Conservation (phyloP, 1,139 yeast genomes). For the Zhuliangozyma parablackwelliae region DNA sequence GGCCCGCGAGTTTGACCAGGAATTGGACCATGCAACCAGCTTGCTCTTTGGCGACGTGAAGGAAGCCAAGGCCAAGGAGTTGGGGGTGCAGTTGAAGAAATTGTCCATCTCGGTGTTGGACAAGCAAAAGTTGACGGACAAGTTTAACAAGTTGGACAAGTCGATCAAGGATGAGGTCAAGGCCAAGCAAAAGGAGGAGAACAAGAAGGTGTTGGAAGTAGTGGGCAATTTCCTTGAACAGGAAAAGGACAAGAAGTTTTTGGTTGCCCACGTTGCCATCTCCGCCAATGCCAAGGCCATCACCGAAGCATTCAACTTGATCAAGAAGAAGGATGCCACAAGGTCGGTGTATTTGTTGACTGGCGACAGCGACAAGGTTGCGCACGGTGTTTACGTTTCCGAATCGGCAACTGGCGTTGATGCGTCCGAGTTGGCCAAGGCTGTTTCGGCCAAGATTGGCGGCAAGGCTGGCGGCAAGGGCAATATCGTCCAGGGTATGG, state of each 20-base stretch:
- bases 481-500: slow-evolving; percentile 94
- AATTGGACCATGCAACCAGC: slow-evolving; percentile 54
- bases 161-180: slow-evolving; percentile 83
- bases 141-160: slow-evolving; percentile 78
- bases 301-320: slow-evolving; percentile 82
- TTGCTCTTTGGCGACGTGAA: slow-evolving; percentile 63
- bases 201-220: slow-evolving; percentile 74
- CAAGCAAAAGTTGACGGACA: slow-evolving; percentile 70
- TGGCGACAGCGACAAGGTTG: slow-evolving; percentile 74
- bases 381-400: slow-evolving; percentile 90
- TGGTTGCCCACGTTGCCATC: slow-evolving; percentile 66
- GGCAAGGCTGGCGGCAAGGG: slow-evolving; percentile 99
- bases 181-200: slow-evolving; percentile 81
- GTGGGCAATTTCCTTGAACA: slow-evolving; percentile 62
- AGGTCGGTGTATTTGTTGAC: slow-evolving; percentile 82
- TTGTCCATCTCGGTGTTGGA: slow-evolving; percentile 76
- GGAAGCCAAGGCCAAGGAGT: slow-evolving; percentile 75
- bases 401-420: slow-evolving; percentile 67
- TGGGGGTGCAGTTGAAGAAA: slow-evolving; percentile 80
- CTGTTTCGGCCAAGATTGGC: slow-evolving; percentile 73
- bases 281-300: slow-evolving; percentile 90
- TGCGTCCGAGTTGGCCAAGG: slow-evolving; percentile 70
- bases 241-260: slow-evolving; percentile 42
- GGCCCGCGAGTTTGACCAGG: slow-evolving; percentile 65
- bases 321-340: slow-evolving; percentile 72